Conservation (phyloP, 1,284 basidiomycete genomes). For the Mycena citricolor region DNA sequence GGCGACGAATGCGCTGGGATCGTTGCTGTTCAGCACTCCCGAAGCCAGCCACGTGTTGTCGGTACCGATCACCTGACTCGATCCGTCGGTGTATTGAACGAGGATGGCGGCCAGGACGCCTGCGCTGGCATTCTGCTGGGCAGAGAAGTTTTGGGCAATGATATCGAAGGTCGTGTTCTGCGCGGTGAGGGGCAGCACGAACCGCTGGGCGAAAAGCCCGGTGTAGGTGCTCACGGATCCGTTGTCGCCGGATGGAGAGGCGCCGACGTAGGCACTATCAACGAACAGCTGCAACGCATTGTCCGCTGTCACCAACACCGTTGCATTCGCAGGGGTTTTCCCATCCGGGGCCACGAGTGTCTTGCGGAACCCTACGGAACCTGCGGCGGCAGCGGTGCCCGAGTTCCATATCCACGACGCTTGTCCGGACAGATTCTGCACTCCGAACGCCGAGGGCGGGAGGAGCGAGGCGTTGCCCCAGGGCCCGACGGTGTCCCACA, state of each 20-base stretch:
- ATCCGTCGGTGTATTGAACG: conserved; percentile 18
- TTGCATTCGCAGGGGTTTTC: conserved; percentile 14
- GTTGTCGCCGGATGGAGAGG: conserved; percentile 1
- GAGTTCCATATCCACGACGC: conserved; percentile 15
- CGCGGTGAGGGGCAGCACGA: conserved; percentile 13
- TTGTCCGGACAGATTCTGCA: neutral
- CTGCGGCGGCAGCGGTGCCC: neutral
- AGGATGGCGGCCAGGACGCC: conserved; percentile 20
- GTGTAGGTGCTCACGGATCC: neutral
- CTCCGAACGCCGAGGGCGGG: neutral
- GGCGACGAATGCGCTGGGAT: neutral
- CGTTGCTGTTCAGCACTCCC: neutral
- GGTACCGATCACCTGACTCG: conserved; percentile 11
- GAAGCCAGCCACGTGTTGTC: conserved; percentile 17
- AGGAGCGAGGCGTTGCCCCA: conserved; percentile 10
- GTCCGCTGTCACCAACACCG: conserved; percentile 20
- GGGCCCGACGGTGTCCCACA: conserved; percentile 6
- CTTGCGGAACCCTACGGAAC: conserved; percentile 19
- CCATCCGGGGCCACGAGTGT: conserved; percentile 14
- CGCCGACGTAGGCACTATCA: conserved; percentile 15
- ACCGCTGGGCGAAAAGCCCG: conserved; percentile 14
- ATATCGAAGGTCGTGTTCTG: conserved; percentile 17
- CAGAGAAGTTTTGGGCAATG: conserved; percentile 10
- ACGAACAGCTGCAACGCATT: conserved; percentile 23
- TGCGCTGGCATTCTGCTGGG: conserved; percentile 1